Evolutionary conservation across 805 yeast genomes (phyloP).

Genomic region (Metschnikowia santaceciliae): DNA sequence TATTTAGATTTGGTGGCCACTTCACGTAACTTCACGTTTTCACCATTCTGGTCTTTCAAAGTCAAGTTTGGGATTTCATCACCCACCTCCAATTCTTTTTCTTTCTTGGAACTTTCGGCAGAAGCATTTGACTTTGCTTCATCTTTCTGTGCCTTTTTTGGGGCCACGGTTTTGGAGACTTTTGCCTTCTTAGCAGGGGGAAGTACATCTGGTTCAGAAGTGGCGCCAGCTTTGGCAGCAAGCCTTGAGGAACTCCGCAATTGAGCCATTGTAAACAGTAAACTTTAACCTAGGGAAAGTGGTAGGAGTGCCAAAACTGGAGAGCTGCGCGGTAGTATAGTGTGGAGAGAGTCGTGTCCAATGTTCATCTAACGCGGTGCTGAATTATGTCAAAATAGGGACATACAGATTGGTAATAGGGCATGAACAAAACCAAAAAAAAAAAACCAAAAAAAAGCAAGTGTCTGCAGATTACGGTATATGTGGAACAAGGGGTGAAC

Average conservation of each 20-base stretch:
- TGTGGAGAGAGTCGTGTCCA: constrained; percentile 1
- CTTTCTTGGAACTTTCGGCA: neutral
- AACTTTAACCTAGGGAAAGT: neutral
- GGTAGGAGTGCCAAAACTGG: neutral
- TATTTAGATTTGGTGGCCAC: constrained; percentile 31
- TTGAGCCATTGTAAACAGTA: constrained; percentile 12
- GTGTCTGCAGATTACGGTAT: too few species aligned
- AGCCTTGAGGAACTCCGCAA: constrained; percentile 18
- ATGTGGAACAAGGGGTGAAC: too few species aligned
- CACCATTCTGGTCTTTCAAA: constrained; percentile 66
- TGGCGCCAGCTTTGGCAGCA: constrained; percentile 9
- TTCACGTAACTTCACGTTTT: constrained; percentile 36
- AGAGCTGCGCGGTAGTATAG: neutral
- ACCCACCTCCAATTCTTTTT: constrained; percentile 44
- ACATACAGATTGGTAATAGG: neutral
- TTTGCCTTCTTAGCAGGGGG: neutral
- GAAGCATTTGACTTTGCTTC: neutral
- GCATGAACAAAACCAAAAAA: neutral
- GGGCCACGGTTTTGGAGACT: neutral
- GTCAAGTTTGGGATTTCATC: constrained; percentile 63
- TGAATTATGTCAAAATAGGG: neutral
- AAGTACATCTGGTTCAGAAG: neutral
- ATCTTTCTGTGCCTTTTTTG: constrained; percentile 3
- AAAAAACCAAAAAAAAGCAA: neutral
- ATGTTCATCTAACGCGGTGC: neutral